A percentile compares a stretch with the other conserved stretches of the same genome.
Evolutionary conservation across 1,284 basidiomycete genomes (phyloP).

Genomic region (Agroathelia rolfsii): DNA sequence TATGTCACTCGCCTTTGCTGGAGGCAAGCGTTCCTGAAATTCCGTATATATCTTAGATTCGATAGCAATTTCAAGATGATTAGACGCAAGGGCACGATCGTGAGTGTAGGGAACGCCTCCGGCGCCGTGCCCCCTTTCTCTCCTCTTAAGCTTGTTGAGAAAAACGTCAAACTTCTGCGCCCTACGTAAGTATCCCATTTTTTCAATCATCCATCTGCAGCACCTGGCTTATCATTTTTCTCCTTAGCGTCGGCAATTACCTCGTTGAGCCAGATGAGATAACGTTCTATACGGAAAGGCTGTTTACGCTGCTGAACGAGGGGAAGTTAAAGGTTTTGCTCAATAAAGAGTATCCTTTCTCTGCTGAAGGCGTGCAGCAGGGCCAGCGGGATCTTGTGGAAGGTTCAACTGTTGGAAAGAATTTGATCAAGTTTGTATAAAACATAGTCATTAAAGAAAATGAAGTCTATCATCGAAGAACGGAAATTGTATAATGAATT

Average conservation of each 20-base stretch:
- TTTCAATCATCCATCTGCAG: constrained; percentile 1
- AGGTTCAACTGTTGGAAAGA: constrained; percentile 78
- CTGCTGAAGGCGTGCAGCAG: constrained; percentile 67
- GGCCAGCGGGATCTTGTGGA: constrained; percentile 74
- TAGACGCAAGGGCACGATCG: constrained; percentile 73
- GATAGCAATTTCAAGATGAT: constrained; percentile 77
- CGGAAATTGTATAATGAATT: too few species aligned
- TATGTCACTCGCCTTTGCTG: constrained; percentile 25
- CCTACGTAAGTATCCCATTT: constrained; percentile 46
- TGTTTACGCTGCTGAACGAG: constrained; percentile 55
- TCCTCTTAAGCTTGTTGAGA: constrained; percentile 66
- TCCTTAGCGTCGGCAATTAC: constrained; percentile 57
- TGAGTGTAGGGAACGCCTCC: constrained; percentile 89
- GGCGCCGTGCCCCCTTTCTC: constrained; percentile 70
- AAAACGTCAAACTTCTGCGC: constrained; percentile 75
- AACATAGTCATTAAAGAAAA: too few species aligned
- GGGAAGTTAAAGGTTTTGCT: constrained; percentile 65
- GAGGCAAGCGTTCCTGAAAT: constrained; percentile 3
- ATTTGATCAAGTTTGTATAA: constrained; percentile 57
- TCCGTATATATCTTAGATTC: constrained; percentile 38
- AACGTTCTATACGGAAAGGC: constrained; percentile 50
- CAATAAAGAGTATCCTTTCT: constrained; percentile 77
- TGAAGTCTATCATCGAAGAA: too few species aligned
- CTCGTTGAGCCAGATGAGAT: constrained; percentile 65
- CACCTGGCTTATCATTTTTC: not conserved